Evolutionary conservation across 2,329 filamentous ascomycete species (phyloP).

Genomic region (Elsinoe ampelina): DNA sequence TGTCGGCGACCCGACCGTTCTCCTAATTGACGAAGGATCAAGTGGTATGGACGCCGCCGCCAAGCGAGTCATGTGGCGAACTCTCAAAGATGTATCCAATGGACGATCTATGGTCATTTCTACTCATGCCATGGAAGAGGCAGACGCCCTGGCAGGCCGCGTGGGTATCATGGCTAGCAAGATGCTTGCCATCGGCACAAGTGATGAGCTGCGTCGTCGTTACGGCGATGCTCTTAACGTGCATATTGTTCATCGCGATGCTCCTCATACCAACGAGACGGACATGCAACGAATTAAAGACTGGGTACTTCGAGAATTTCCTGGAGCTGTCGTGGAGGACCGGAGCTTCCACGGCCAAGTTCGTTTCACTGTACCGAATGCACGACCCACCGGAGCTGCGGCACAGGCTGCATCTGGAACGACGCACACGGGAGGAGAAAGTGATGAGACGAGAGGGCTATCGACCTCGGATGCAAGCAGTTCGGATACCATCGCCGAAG

Average conservation of each 20-base stretch:
- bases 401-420: slow-evolving; percentile 17
- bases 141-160: slow-evolving; percentile 72
- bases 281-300: slow-evolving; percentile 58
- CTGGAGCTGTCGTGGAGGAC: slow-evolving; percentile 58
- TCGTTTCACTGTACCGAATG: slow-evolving; percentile 64
- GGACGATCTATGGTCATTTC: slow-evolving; percentile 80
- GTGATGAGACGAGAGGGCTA: slow-evolving; percentile 10
- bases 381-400: slow-evolving; percentile 15
- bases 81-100: slow-evolving; percentile 60
- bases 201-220: slow-evolving; percentile 59
- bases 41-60: slow-evolving; percentile 84
- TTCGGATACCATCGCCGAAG: slow-evolving; percentile 1
- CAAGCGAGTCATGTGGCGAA: slow-evolving; percentile 90
- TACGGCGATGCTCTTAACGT: slow-evolving; percentile 75
- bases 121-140: slow-evolving; percentile 93
- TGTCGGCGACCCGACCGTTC: slow-evolving; percentile 81
- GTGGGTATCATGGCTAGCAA: slow-evolving; percentile 77
- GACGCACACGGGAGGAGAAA: slow-evolving; percentile 14
- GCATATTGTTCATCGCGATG: slow-evolving; percentile 66
- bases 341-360: slow-evolving; percentile 78
- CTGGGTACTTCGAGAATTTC: slow-evolving; percentile 57
- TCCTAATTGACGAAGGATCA: slow-evolving; percentile 81
- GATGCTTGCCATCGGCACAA: slow-evolving; percentile 78
- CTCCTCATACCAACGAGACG: slow-evolving; percentile 59
- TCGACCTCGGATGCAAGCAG: neutral